Conservation (phyloP, 179 eudicot species). For the Spinacia oleracea region DNA sequence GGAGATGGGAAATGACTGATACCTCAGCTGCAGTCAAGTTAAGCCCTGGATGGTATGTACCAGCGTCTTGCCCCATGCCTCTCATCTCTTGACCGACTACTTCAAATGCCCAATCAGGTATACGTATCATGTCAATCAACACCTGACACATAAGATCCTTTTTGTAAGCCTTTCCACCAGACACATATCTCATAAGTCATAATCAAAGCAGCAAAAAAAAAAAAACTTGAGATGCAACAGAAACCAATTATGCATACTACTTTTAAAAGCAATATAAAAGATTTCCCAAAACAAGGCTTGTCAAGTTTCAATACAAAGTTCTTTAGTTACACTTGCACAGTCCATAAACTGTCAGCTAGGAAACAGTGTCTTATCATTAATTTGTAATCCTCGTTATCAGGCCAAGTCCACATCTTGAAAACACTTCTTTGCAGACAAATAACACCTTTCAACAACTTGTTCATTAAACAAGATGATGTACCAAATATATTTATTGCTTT, state of each 20-base stretch:
- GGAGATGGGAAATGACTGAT: conserved; percentile 13
- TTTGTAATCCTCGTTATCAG: not conserved
- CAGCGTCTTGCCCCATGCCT: conserved; percentile 96
- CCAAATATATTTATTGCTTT: not conserved
- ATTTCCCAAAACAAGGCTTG: not conserved
- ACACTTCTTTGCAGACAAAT: not conserved
- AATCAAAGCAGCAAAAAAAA: conserved; percentile 4
- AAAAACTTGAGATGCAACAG: not conserved
- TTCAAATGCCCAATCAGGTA: conserved; percentile 99
- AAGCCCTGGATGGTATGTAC: conserved; percentile 81
- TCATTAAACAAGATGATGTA: not conserved
- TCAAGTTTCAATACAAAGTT: not conserved
- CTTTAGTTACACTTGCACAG: not conserved
- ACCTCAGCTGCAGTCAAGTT: conserved; percentile 94
- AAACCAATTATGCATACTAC: not conserved
- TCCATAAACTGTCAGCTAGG: not conserved
- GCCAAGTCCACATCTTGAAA: not conserved
- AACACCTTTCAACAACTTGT: not conserved
- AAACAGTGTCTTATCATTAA: not conserved
- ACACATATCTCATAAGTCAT: too few species aligned
- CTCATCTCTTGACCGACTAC: conserved; percentile 98
- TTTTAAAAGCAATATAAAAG: not conserved
- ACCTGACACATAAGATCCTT: conserved; percentile 45
- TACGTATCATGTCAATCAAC: conserved; percentile 86
- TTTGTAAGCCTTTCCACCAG: conserved; percentile 2